Base-by-base conservation (phyloP, 2,329 filamentous ascomycete genomes). In the Neonectria faginata region DNA sequence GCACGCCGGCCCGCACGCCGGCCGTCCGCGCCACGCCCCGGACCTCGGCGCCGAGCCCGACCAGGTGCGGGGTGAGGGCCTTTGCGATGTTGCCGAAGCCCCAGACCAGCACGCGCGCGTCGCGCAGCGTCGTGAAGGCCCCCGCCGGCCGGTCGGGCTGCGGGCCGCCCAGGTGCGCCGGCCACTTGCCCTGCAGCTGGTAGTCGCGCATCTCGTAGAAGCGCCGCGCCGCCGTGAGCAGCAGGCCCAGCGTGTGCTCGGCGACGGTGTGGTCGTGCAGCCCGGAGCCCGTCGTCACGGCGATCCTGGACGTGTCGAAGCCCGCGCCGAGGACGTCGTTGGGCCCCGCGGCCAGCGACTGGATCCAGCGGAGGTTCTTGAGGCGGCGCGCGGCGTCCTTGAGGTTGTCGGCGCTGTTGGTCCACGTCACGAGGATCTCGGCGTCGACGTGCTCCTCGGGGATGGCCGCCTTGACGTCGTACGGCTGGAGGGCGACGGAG, bases 21-120 rank as follows among this genome's bases (percentile, higher is more conserved):
- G 82, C 71, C 9, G 73, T 75, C 12, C 88, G 81, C 12, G 89
- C 89, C 1, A 91, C 75, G 56, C 89, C 89, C 39, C 76, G 80
- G 16, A 91, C 88, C 1, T 81, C 79, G 11, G 89, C 86, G 25
- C 89, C 89, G 42, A 88, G 81, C 0, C 79, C 80, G 7, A 80
- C 77, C 3, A 90, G 79, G 69, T 82, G 81, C 22, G 88, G 88
- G 5, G 84, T 80, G 41, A 90, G 83, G 1, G 80, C 81, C 80
- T 89, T 88, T 33, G 87, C 88, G 57, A 91, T 90, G 76, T 90
- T 91, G 60, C 88, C 88, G 71, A 88, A 90, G 11, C 88, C 88
- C 88, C 88, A 90, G 71, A 90, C 80, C 33, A 86, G 77, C 3
- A 90, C 80, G 68, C 82, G 82, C 6, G 88, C 87, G 64, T 85